Conservation (phyloP, 2,329 filamentous ascomycete genomes). For the Ophiostoma novo-ulmi region DNA sequence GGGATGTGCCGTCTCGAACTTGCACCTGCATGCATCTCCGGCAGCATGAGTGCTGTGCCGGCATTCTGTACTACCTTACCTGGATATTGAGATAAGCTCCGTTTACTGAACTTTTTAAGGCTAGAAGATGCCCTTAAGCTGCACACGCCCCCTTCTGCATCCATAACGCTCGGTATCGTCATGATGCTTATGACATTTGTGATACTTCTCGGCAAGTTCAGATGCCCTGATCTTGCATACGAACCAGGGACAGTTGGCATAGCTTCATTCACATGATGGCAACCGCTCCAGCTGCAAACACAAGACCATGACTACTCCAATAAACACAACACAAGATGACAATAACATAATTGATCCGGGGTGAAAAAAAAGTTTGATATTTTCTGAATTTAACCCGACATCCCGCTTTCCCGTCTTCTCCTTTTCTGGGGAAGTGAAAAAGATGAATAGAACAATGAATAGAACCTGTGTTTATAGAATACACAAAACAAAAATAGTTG, state of each 20-base stretch:
- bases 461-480: slow-evolving; percentile 6
- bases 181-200: neutral
- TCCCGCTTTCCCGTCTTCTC: neutral
- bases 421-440: neutral
- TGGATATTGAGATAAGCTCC: neutral
- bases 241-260: too few relatives aligned
- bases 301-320: neutral
- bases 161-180: neutral
- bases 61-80: neutral
- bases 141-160: neutral
- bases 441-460: slow-evolving; percentile 12
- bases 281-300: neutral
- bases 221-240: too few relatives aligned
- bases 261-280: too few relatives aligned
- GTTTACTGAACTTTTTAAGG: neutral
- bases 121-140: neutral
- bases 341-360: neutral
- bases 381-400: slow-evolving; percentile 12
- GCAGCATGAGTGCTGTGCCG: neutral
- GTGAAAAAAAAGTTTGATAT: slow-evolving; percentile 12
- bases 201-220: too few relatives aligned
- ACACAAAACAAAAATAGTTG: slow-evolving; percentile 12
- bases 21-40: neutral
- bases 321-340: neutral
- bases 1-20: neutral